A percentile compares a stretch with the other conserved stretches of the same genome.
Evolutionary conservation across 1,139 yeast genomes (phyloP).

Genomic region (Magnusiomyces clavatus): DNA sequence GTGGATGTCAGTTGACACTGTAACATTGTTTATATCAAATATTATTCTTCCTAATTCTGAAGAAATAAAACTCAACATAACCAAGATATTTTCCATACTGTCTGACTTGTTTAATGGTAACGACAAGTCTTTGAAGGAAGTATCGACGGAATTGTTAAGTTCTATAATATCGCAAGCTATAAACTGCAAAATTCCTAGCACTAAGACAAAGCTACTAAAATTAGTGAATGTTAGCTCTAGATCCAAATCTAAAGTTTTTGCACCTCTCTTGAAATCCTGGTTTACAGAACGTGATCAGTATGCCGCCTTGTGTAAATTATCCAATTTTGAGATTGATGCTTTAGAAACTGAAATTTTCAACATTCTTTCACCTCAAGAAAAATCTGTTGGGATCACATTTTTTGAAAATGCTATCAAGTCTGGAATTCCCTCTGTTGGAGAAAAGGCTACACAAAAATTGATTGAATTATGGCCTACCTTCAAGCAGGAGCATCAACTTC

Average conservation of each 20-base stretch:
- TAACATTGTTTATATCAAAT: slow-evolving; percentile 40
- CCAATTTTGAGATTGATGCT: slow-evolving; percentile 43
- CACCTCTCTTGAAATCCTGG: slow-evolving; percentile 35
- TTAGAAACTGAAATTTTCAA: slow-evolving; percentile 51
- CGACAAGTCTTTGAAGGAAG: slow-evolving; percentile 9
- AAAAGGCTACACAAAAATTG: slow-evolving; percentile 45
- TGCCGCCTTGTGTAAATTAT: slow-evolving; percentile 39
- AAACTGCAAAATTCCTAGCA: slow-evolving; percentile 37
- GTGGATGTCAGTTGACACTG: slow-evolving; percentile 58
- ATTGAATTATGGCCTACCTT: slow-evolving; percentile 46
- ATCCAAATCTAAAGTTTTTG: slow-evolving; percentile 21
- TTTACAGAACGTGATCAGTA: slow-evolving; percentile 39
- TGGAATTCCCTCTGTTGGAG: slow-evolving; percentile 45
- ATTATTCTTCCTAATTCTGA: slow-evolving; percentile 33
- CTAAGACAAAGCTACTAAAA: slow-evolving; percentile 38
- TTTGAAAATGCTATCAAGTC: slow-evolving; percentile 43
- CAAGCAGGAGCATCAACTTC: slow-evolving; percentile 50
- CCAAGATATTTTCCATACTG: slow-evolving; percentile 36
- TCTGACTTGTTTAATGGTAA: slow-evolving; percentile 20
- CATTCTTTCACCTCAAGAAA: slow-evolving; percentile 53
- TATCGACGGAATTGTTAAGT: slow-evolving; percentile 29
- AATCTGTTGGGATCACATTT: slow-evolving; percentile 52
- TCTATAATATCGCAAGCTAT: slow-evolving; percentile 47
- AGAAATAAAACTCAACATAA: slow-evolving; percentile 41
- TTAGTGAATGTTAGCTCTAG: slow-evolving; percentile 35